A percentile compares a stretch with the other conserved stretches of the same genome.
phyloP scores from a whole-genome alignment of 495 filamentous ascomycete genomes.

The Penicillium ochrochloron region DNA sequence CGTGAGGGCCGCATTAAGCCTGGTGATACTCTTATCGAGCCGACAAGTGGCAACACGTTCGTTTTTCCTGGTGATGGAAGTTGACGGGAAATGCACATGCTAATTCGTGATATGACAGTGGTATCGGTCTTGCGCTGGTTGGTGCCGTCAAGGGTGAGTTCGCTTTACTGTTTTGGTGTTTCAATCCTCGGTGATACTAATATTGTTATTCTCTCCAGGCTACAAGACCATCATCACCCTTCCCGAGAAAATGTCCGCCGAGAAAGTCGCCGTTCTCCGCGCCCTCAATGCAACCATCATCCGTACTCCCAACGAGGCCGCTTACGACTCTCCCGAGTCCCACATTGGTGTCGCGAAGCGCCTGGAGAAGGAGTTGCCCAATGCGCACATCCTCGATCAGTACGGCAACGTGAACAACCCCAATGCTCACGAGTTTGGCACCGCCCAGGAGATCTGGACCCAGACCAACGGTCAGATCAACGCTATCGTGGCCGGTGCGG shows the following conservation, averaged over 20 bases:
- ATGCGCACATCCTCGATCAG: constrained; percentile 95
- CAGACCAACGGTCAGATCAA: constrained; percentile 87
- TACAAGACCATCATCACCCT: constrained; percentile 99
- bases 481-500: constrained; percentile 87
- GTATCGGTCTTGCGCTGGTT: constrained; percentile 93
- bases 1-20: constrained; percentile 90
- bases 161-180: not conserved
- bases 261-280: constrained; percentile 93
- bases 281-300: constrained; percentile 97
- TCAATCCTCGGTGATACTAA: not conserved
- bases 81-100: not conserved
- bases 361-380: constrained; percentile 92
- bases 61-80: constrained; percentile 28
- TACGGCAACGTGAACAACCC: constrained; percentile 94
- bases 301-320: constrained; percentile 93
- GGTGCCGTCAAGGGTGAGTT: constrained; percentile 82
- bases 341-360: constrained; percentile 94
- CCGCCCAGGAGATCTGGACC: constrained; percentile 93
- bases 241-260: constrained; percentile 98
- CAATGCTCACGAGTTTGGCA: constrained; percentile 90
- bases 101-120: constrained; percentile 48
- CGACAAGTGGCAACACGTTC: constrained; percentile 94
- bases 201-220: constrained; percentile 37
- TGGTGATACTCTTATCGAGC: constrained; percentile 96
- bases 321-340: constrained; percentile 90